phyloP scores from a whole-genome alignment of 2,329 filamentous ascomycete species.

The Stagonosporopsis chrysanthemi region DNA sequence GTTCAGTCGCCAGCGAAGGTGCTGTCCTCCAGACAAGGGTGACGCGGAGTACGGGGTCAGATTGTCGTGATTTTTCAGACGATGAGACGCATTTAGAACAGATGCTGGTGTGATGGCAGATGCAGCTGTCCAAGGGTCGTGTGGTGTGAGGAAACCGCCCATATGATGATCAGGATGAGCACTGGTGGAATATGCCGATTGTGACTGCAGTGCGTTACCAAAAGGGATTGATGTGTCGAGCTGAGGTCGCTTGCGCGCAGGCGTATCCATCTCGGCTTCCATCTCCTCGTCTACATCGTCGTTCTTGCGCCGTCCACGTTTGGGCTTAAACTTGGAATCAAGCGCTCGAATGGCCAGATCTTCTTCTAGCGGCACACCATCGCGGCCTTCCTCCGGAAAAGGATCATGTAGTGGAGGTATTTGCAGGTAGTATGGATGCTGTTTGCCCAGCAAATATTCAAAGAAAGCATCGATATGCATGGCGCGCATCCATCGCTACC shows the following conservation, averaged over 20 bases:
- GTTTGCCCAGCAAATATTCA: conserved; percentile 81
- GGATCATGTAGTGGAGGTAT: conserved; percentile 72
- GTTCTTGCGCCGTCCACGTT: conserved; percentile 68
- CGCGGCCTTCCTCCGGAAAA: conserved; percentile 70
- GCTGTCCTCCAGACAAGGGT: conserved; percentile 51
- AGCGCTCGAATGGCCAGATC: conserved; percentile 87
- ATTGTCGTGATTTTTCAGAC: conserved; percentile 43
- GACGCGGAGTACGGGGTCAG: conserved; percentile 53
- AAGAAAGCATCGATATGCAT: conserved; percentile 97
- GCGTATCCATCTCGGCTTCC: conserved; percentile 54
- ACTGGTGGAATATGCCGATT: conserved; percentile 61
- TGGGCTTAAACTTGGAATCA: conserved; percentile 74
- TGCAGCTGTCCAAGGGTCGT: conserved; percentile 57
- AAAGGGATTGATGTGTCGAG: conserved; percentile 61
- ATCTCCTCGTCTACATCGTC: conserved; percentile 65
- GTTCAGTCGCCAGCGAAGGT: conserved; percentile 59
- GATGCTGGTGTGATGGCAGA: conserved; percentile 50
- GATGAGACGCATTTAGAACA: conserved; percentile 46
- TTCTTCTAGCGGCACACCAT: conserved; percentile 85
- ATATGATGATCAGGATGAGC: conserved; percentile 64
- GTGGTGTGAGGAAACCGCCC: conserved; percentile 51
- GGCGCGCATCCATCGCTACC: conserved; percentile 90
- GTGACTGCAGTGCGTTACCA: conserved; percentile 48
- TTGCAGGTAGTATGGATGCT: conserved; percentile 80
- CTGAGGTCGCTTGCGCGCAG: conserved; percentile 66